Evolutionary conservation across 2,329 filamentous ascomycete genomes (phyloP), one percentile per base, ranked within the genome.

Genomic region (Trichoderma oligosporum): DNA sequence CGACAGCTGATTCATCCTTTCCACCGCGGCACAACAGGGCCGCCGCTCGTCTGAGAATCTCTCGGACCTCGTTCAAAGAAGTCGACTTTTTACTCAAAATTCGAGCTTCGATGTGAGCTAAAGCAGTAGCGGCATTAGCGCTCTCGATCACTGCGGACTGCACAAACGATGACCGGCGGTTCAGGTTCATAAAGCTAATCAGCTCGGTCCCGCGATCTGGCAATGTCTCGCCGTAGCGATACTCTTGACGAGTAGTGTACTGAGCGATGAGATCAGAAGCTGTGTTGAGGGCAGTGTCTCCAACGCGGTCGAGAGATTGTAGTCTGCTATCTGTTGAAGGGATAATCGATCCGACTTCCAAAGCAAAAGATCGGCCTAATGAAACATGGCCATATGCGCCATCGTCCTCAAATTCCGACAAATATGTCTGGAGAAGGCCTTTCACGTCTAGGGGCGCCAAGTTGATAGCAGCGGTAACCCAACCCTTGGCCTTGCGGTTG

Each of bases 251-350:
- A 24, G 91, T 95, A 3, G 93, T 97, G 70, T 99, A 99, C 68
- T 99, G 93, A 1, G 94, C 91, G 68, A 99, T 85, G 66, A 99
- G 96, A 69, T 97, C 93, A 2, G 94, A 97, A 0, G 90, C 91
- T 9, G 92, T 91, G 69, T 97, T 96, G 70, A 97, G 87, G 61
- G 84, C 84, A 54, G 84, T 83, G 46, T 87, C 84, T 16, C 87
- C 85, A 61, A 89, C 82, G 33, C 81, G 82, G 63, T 95, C 89
- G 47, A 99, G 85, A 6, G 90, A 92, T 64, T 83, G 86, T 39
- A 99, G 79, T 61, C 91, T 84, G 67, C 95, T 91, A 69, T 99
- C 93, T 8, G 88, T 92, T 4, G 82, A 80, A 4, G 95, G 93
- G 56, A 99, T 90, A 14, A 87, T 78, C 7, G 90, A 89, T 3